These are phyloP conservation scores for Coelastrella sp. DNA, from an alignment of 139 green algal genomes.

Conservation along the genomic window DNA sequence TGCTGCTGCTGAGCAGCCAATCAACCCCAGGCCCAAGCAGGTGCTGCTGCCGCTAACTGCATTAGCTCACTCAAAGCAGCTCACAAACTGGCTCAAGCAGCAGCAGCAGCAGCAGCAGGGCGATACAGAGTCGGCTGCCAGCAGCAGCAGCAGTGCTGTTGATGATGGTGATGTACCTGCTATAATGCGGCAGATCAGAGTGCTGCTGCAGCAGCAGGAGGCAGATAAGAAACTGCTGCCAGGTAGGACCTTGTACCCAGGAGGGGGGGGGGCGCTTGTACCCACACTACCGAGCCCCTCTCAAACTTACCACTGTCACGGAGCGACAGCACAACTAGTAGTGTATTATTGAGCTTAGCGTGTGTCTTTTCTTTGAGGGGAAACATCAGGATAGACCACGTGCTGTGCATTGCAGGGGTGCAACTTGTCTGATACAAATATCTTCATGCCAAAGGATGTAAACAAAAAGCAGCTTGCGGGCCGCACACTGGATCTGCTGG, in stretches of 20 bases:
- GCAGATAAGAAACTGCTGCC: constrained; percentile 2
- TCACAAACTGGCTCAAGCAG: constrained; percentile 21
- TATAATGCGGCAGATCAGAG: not conserved
- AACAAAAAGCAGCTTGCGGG: too few relatives aligned
- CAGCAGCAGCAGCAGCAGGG: constrained; percentile 22
- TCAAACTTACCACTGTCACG: too few relatives aligned
- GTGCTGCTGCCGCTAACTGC: constrained; percentile 22
- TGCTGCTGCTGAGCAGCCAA: not conserved
- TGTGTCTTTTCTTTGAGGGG: too few relatives aligned
- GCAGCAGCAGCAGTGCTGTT: not conserved
- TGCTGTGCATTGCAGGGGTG: too few relatives aligned
- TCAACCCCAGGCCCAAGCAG: not conserved
- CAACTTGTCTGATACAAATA: too few relatives aligned
- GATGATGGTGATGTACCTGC: constrained; percentile 8
- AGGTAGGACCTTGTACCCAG: not conserved
- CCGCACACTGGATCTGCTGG: too few relatives aligned
- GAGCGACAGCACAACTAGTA: too few relatives aligned
- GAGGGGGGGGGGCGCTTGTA: too few relatives aligned
- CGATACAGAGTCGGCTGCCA: not conserved
- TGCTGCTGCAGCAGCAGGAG: constrained; percentile 5
- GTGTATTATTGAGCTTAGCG: too few relatives aligned
- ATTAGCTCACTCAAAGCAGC: constrained; percentile 20
- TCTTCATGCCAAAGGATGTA: too few relatives aligned
- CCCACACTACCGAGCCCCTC: too few relatives aligned
- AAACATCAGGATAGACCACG: too few relatives aligned